Evolutionary conservation across 345 rosid species (phyloP).

Genomic region (Corchorus olitorius): DNA sequence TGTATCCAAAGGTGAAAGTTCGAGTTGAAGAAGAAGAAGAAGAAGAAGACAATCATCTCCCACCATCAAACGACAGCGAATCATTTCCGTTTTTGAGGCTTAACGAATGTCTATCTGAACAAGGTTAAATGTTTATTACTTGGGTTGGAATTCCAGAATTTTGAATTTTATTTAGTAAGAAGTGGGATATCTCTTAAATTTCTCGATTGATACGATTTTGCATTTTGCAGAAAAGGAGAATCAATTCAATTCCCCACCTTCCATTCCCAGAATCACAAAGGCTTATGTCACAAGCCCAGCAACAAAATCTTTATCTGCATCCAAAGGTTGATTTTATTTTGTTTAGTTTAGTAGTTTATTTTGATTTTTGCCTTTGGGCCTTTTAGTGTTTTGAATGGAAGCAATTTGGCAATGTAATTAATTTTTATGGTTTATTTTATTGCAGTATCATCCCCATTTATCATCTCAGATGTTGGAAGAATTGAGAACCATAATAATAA

Average conservation of each 20-base stretch:
- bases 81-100: constrained; percentile 18
- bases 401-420: not conserved
- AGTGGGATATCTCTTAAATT: not conserved
- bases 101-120: constrained; percentile 21
- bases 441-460: not conserved
- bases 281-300: not conserved
- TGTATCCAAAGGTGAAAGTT: constrained; percentile 41
- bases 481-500: constrained; percentile 4
- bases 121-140: not conserved
- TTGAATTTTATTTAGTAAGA: not conserved
- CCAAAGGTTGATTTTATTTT: constrained; percentile 21
- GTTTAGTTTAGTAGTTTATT: not conserved
- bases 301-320: not conserved
- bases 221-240: constrained; percentile 28
- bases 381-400: not conserved
- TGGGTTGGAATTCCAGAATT: not conserved
- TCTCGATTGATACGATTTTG: not conserved
- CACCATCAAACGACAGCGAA: constrained; percentile 14
- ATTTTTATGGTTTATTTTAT: too few relatives aligned
- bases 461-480: constrained; percentile 9
- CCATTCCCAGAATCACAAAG: constrained; percentile 13
- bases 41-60: constrained; percentile 6
- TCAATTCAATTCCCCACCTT: constrained; percentile 21
- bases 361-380: not conserved
- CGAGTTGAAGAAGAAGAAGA: constrained; percentile 23